Conservation (phyloP, 2,329 filamentous ascomycete genomes). For the Stachybotrys elegans region DNA sequence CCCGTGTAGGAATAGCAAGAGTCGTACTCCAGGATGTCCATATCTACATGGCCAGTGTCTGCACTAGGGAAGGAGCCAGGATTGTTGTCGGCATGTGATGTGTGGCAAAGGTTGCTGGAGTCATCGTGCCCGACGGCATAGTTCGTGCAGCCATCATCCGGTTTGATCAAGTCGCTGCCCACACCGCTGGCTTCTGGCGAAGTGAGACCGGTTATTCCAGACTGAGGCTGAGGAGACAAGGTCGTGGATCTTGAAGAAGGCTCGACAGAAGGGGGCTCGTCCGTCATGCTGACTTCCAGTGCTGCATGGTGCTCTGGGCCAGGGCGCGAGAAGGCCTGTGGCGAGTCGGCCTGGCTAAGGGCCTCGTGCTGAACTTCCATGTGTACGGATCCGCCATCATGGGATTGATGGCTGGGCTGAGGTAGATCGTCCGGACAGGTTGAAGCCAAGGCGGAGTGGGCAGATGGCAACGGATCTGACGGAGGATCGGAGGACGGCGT, state of each 20-base stretch:
- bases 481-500: constrained; percentile 39
- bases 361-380: constrained; percentile 15
- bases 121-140: constrained; percentile 34
- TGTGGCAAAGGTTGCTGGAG: constrained; percentile 31
- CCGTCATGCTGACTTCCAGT: constrained; percentile 18
- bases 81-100: constrained; percentile 70
- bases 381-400: constrained; percentile 5
- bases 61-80: no score
- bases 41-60: no score
- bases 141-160: constrained; percentile 25
- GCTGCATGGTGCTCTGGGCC: no score
- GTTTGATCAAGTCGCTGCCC: constrained; percentile 14
- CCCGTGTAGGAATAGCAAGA: no score
- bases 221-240: constrained; percentile 37
- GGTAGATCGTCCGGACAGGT: constrained; percentile 39
- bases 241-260: constrained; percentile 34
- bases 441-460: constrained; percentile 32
- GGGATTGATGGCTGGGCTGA: constrained; percentile 15
- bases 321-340: no score
- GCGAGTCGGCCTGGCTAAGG: no score
- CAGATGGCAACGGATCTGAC: constrained; percentile 30
- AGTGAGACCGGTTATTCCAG: constrained; percentile 25
- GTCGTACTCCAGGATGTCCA: no score
- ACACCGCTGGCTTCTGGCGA: constrained; percentile 24
- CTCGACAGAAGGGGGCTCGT: constrained; percentile 19